Conservation (phyloP, 495 filamentous ascomycete genomes). For the Evernia prunastri region DNA sequence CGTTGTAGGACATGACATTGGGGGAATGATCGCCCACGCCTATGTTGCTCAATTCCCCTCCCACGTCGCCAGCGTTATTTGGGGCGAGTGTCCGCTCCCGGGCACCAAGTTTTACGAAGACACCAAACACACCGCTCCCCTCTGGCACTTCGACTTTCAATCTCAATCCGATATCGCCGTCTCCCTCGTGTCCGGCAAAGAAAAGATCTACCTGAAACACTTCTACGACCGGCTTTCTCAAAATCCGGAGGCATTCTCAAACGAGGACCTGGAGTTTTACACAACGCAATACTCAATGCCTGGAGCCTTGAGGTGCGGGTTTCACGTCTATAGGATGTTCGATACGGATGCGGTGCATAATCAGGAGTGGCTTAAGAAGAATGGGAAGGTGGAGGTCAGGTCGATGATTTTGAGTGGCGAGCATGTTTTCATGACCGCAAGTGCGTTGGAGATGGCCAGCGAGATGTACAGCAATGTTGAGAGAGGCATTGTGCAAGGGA, state of each 20-base stretch:
- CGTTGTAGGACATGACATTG: slow-evolving; percentile 44
- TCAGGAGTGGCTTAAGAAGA: slow-evolving; percentile 29
- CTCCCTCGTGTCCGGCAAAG: slow-evolving; percentile 36
- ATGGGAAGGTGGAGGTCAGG: slow-evolving; percentile 38
- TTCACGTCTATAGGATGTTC: slow-evolving; percentile 40
- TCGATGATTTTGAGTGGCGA: slow-evolving; percentile 35
- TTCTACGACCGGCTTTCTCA: slow-evolving; percentile 38
- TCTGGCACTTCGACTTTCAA: slow-evolving; percentile 46
- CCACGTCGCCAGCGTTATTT: slow-evolving; percentile 33
- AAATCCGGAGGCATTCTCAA: slow-evolving; percentile 34
- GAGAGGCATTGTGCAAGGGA: slow-evolving; percentile 27
- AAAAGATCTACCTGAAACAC: slow-evolving; percentile 40
- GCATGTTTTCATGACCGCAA: slow-evolving; percentile 25
- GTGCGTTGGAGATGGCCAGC: slow-evolving; percentile 30
- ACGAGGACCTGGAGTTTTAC: slow-evolving; percentile 37
- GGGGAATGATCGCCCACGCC: slow-evolving; percentile 40
- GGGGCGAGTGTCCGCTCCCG: slow-evolving; percentile 43
- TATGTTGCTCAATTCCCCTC: slow-evolving; percentile 33
- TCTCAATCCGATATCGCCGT: slow-evolving; percentile 37
- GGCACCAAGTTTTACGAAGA: slow-evolving; percentile 33
- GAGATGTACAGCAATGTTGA: slow-evolving; percentile 34
- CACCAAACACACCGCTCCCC: slow-evolving; percentile 27
- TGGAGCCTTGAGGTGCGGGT: slow-evolving; percentile 35
- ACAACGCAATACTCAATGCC: slow-evolving; percentile 33
- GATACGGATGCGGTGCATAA: slow-evolving; percentile 37